Evolutionary conservation across 2,329 filamentous ascomycete genomes (phyloP), one percentile per base, ranked within the genome.

Genomic region (Bertia moriformis): DNA sequence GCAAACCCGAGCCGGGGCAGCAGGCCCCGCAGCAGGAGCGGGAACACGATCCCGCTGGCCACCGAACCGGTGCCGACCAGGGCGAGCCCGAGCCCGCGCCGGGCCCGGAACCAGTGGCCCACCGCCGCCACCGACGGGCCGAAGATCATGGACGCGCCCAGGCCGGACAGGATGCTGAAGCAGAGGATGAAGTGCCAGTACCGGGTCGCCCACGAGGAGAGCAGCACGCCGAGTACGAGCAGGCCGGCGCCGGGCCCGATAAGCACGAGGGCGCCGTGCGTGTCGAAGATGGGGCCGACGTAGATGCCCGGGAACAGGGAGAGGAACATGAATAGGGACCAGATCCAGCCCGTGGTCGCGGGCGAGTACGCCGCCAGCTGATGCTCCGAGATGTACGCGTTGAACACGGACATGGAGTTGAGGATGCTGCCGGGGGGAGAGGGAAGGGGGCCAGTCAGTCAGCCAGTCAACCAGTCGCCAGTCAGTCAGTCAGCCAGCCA

Each of bases 11-110:
- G 41, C 4, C 38, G 37, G 17, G 44, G 39, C 18, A 55, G 51
- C 4, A 53, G 48, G 2, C 32, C 40, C 38, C 50, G 44, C 19
- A 55, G 46, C 7, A 50, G 37, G 4, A 55, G 41, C 2, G 51
- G 51, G 44, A 52, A 51, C 32, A 54, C 44, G 14, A 55, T 48
- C n/a, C 53, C 53, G n/a, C 51, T 51, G 2, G 53, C 38, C 3
- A 50, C 50, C 4, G 50, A 46, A 1, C 54, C 51, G 18, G 49
- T 39, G 15, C 50, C 48, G 37, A 51, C 48, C 32, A 49, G 44
- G 3, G 50, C 52, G 13, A 46, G 47, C 0, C 49, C 50, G 13
- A 52, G 19, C 3, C 42, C 48, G 22, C 45, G 40, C 17, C 42
- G 41, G 2, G 19, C 17, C 13, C 41, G 27, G 40, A 54, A 51